Percentiles rank a stretch among this genome's conserved stretches.
These are phyloP conservation scores for Dillenia turbinata DNA, from an alignment of 164 flowering plant genomes.

Conservation along the genomic window DNA sequence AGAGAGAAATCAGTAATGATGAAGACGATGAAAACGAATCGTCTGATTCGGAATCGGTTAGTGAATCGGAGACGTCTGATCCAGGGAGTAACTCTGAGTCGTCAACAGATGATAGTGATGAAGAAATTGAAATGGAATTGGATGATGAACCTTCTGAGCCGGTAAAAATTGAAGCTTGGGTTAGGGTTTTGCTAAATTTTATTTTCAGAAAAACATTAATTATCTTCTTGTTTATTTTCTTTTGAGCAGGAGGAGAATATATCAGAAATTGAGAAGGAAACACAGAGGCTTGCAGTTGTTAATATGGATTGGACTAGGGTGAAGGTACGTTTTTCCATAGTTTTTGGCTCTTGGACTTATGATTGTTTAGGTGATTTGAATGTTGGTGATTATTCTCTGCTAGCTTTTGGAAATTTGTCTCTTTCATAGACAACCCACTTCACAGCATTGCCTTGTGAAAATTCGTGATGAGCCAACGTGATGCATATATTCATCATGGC, in stretches of 20 bases:
- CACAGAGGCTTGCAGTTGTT: constrained; percentile 75
- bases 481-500: no score
- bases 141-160: constrained; percentile 25
- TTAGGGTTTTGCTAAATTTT: background rate
- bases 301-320: constrained; percentile 90
- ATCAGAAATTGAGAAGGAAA: constrained; percentile 63
- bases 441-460: no score
- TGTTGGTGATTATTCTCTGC: no score
- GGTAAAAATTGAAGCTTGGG: constrained; percentile 13
- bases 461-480: no score
- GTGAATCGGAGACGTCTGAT: constrained; percentile 14
- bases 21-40: constrained; percentile 12
- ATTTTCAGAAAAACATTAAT: background rate
- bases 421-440: no score
- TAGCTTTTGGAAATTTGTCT: no score
- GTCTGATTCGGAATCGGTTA: constrained; percentile 11
- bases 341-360: no score
- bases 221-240: background rate
- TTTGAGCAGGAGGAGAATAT: constrained; percentile 50
- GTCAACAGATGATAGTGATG: constrained; percentile 25
- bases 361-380: no score
- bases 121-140: constrained; percentile 19
- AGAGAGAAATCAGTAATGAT: background rate
- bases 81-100: constrained; percentile 13
- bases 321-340: constrained; percentile 35